phyloP scores from a whole-genome alignment of 805 yeast species.

The Pachysolen tannophilus region DNA sequence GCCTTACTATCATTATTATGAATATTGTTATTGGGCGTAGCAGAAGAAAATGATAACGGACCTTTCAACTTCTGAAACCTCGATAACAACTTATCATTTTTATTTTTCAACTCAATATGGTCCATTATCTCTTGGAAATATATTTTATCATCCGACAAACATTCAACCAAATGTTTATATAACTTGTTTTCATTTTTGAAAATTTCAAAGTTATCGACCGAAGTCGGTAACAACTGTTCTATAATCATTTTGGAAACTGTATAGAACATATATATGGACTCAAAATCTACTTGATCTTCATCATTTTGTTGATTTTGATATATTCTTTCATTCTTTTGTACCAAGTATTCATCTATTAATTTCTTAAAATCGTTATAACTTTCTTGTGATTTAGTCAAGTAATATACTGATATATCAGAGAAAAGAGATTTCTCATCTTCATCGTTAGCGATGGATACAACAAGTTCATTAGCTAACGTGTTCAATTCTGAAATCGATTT shows the following conservation, averaged over 20 bases:
- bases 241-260: slow-evolving; percentile 1
- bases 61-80: slow-evolving; percentile 7
- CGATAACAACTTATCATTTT: slow-evolving; percentile 4
- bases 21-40: too few relatives aligned
- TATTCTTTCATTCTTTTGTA: slow-evolving; percentile 8
- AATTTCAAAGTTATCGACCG: neutral
- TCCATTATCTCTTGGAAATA: slow-evolving; percentile 7
- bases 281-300: slow-evolving; percentile 3
- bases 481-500: too few relatives aligned
- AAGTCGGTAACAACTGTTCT: slow-evolving; percentile 1
- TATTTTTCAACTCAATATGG: neutral
- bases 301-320: too few relatives aligned
- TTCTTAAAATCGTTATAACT: slow-evolving; percentile 5
- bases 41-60: slow-evolving; percentile 4
- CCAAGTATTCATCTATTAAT: slow-evolving; percentile 7
- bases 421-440: too few relatives aligned
- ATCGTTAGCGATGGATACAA: too few relatives aligned
- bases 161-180: slow-evolving; percentile 1
- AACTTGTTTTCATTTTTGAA: neutral
- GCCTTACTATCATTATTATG: too few relatives aligned
- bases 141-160: slow-evolving; percentile 5
- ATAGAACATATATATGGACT: slow-evolving; percentile 7
- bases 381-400: slow-evolving; percentile 3
- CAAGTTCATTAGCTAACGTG: too few relatives aligned
- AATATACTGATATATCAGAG: slow-evolving; percentile 1